A percentile compares a stretch with the other conserved stretches of the same genome.
Conservation (phyloP, 1,139 yeast genomes). For the Protomyces gravidus region DNA sequence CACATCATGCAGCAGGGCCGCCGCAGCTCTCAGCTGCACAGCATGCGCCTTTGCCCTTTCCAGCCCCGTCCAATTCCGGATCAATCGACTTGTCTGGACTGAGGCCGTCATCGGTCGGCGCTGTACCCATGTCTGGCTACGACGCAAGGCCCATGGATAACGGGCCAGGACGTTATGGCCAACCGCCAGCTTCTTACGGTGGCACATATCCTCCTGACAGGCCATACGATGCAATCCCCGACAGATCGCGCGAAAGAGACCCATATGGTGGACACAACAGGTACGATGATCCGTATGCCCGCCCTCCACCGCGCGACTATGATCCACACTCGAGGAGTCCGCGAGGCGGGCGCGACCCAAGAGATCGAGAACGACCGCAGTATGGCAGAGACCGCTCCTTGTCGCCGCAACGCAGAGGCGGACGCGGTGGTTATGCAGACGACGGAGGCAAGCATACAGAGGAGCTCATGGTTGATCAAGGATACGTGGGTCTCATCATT, state of each 20-base stretch:
- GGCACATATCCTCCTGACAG: background rate
- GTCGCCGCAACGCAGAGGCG: conserved; percentile 20
- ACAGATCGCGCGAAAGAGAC: background rate
- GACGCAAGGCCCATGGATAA: background rate
- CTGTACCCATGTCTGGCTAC: background rate
- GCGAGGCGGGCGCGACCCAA: conserved; percentile 10
- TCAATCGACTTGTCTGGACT: conserved; percentile 21
- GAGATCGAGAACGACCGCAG: conserved; percentile 14
- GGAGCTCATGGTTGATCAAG: conserved; percentile 34
- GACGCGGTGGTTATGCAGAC: conserved; percentile 9
- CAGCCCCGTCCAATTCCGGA: conserved; percentile 13
- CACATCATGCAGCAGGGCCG: conserved; percentile 1
- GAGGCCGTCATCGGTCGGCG: conserved; percentile 5
- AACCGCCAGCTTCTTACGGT: background rate
- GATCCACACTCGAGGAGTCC: conserved; percentile 15
- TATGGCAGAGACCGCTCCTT: conserved; percentile 17
- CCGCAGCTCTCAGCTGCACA: background rate
- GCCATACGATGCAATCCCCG: background rate
- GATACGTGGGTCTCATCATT: conserved; percentile 36
- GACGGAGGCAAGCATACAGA: conserved; percentile 26
- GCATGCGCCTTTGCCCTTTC: background rate
- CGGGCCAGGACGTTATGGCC: background rate
- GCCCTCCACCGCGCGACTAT: conserved; percentile 14
- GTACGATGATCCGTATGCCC: conserved; percentile 3
- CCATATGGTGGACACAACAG: background rate